Evolutionary conservation across 108 stramenopile genomes (phyloP), one percentile per base, ranked within the genome.

Genomic region (Pseudonitzschia pungens): DNA sequence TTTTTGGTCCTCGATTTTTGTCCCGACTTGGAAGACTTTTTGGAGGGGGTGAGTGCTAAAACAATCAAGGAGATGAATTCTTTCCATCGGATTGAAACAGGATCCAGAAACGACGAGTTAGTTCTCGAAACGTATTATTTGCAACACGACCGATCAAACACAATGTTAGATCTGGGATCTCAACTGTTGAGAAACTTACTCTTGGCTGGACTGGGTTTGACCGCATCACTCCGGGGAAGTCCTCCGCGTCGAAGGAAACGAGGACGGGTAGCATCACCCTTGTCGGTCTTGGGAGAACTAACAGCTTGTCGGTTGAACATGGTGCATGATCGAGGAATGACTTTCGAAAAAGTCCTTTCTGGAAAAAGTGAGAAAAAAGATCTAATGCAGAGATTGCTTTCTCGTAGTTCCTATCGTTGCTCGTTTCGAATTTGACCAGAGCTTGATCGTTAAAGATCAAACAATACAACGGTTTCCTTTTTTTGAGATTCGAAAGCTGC

Each of bases 231-330:
- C 6, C 20, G 14, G 6, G 57, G 4, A 58, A 31, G 24, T 28
- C 20, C 21, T 31, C 60, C 33, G 27, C n/a, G 60, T 40, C 60
- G 60, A 41, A 32, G 33, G 12, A 41, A 41, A 31, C 32, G 32
- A 36, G 18, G 60, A 18, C 60, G 33, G 20, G 4, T 33, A 1
- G 1, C 18, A 2, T 18, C 45, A 2, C 18, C 45, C 14, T 48
- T 48, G 5, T 48, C 16, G 10, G 27, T 29, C n/a, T 62, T 14
- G 7, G 40, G 20, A 15, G 32, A 18, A 8, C 31, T 18, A 14
- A 62, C 60, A 14, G 15, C 60, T 62, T 62, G 29, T 24, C 32
- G 60, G n/a, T 33, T 62, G 60, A 62, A 62, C 60, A 62, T 62
- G 60, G n/a, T 62, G 2, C 33, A 62, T 36, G 36, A 36, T 36